These are phyloP conservation scores for Buddleja alternifolia DNA, from an alignment of 257 asterid genomes.

Conservation along the genomic window DNA sequence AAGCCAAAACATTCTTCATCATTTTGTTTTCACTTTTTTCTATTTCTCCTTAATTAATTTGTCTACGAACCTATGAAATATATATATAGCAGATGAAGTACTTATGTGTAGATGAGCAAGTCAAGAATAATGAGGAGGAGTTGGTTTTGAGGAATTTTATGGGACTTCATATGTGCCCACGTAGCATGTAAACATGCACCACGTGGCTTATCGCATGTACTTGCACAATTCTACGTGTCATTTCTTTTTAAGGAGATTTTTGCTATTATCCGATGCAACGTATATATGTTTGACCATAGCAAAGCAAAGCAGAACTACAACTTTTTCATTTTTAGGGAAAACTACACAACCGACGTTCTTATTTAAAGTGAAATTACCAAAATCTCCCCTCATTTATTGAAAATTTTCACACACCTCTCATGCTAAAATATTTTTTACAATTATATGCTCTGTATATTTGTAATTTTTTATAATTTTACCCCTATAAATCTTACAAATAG, in stretches of 20 bases:
- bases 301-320: too few species aligned
- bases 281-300: too few species aligned
- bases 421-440: too few species aligned
- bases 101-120: background rate
- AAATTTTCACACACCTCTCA: too few species aligned
- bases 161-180: constrained; percentile 25
- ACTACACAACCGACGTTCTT: too few species aligned
- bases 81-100: too few species aligned
- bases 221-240: constrained; percentile 2
- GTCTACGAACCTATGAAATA: background rate
- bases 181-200: constrained; percentile 19
- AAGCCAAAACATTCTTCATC: constrained; percentile 35
- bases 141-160: background rate
- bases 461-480: too few species aligned
- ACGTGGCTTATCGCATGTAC: constrained; percentile 32
- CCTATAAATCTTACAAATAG: too few species aligned
- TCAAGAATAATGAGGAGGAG: background rate
- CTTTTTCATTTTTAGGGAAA: too few species aligned
- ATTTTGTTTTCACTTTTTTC: background rate
- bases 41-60: background rate
- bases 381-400: too few species aligned
- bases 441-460: too few species aligned
- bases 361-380: too few species aligned
- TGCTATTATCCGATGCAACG: constrained; percentile 5
- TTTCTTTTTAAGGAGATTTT: constrained; percentile 4